Conservation (phyloP, 495 filamentous ascomycete genomes). For the Cladorrhinum samala region DNA sequence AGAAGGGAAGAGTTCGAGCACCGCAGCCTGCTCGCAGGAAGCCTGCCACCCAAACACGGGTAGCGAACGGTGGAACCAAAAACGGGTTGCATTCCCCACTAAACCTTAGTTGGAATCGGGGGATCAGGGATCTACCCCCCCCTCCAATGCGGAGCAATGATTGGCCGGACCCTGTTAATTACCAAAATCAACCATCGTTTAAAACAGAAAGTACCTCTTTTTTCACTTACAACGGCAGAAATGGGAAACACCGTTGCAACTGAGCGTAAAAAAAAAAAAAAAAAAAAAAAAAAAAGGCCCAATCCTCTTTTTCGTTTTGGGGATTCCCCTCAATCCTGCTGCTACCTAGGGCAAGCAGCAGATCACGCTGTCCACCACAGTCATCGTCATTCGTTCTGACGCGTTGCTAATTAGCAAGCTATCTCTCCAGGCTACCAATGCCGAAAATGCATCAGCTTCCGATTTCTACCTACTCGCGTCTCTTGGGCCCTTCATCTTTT, state of each 20-base stretch:
- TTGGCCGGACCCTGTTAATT: not conserved
- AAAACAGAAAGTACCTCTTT: too few relatives aligned
- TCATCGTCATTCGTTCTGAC: not conserved
- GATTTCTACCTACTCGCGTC: not conserved
- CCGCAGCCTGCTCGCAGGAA: too few relatives aligned
- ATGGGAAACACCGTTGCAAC: too few relatives aligned
- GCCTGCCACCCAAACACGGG: not conserved
- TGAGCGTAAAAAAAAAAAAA: too few relatives aligned
- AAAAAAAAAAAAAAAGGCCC: not conserved
- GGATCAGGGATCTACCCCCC: not conserved
- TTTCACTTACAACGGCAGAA: too few relatives aligned
- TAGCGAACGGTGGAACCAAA: not conserved
- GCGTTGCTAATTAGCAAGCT: too few relatives aligned
- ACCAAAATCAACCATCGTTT: too few relatives aligned
- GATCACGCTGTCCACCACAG: too few relatives aligned
- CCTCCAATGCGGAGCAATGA: not conserved
- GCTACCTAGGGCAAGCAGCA: too few relatives aligned
- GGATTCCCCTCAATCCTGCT: not conserved
- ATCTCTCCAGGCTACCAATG: not conserved
- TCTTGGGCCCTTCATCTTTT: not conserved
- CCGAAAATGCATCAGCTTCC: not conserved
- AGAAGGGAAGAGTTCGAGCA: too few relatives aligned
- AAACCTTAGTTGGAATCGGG: not conserved
- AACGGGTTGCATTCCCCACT: not conserved
- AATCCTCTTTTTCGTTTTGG: not conserved